Conservation (phyloP, 1,284 basidiomycete genomes). For the Pseudozyma sp. region DNA sequence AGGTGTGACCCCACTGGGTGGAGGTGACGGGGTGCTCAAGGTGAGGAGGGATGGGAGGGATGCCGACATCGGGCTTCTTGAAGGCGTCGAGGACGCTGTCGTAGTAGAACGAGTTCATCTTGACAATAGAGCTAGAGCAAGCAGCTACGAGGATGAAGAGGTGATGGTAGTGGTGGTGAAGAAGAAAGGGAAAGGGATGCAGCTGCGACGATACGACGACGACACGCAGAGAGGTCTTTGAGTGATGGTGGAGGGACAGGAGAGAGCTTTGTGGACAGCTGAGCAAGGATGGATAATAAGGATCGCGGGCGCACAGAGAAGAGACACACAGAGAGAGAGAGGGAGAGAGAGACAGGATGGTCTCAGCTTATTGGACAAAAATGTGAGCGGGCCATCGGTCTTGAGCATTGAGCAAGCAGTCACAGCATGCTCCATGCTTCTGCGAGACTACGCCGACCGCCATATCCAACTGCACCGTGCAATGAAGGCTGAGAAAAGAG, state of each 20-base stretch:
- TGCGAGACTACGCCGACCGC: too few species aligned
- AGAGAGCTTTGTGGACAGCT: neutral
- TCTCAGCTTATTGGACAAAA: neutral
- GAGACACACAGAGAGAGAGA: too few species aligned
- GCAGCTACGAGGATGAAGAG: neutral
- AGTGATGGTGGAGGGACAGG: conserved; percentile 8
- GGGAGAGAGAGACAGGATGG: neutral
- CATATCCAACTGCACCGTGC: too few species aligned
- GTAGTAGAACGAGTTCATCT: conserved; percentile 56
- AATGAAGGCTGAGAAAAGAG: too few species aligned
- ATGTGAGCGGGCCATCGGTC: too few species aligned
- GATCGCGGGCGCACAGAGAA: neutral
- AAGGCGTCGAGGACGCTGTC: conserved; percentile 52
- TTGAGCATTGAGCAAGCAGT: too few species aligned
- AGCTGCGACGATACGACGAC: neutral
- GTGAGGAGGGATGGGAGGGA: conserved; percentile 55
- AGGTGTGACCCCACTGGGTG: conserved; percentile 53
- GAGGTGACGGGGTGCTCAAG: conserved; percentile 48
- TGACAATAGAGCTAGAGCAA: neutral
- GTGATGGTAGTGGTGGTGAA: conserved; percentile 1
- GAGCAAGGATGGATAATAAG: conserved; percentile 3
- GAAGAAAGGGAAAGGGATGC: neutral
- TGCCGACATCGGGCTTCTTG: conserved; percentile 51
- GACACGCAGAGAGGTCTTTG: neutral
- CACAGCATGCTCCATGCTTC: too few species aligned